Conservation (phyloP, 2,329 filamentous ascomycete species). For the Ambrosiella cleistominuta region DNA sequence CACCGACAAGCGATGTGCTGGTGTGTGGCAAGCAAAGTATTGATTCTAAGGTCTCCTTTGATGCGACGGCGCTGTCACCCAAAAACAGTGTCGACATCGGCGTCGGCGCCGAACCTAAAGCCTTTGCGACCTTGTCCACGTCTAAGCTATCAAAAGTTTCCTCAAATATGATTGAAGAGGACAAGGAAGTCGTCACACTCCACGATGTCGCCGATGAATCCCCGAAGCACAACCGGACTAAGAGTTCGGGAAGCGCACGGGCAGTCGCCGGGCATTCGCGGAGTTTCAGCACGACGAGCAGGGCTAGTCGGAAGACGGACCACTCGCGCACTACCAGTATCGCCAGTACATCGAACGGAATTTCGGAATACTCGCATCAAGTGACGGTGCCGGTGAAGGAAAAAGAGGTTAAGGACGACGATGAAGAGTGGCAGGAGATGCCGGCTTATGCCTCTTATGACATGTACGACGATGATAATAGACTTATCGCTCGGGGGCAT, state of each 20-base stretch:
- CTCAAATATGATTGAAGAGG: background rate
- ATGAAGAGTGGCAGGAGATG: slow-evolving; percentile 83
- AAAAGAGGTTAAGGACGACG: slow-evolving; percentile 38
- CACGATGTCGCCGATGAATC: background rate
- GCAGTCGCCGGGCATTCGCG: slow-evolving; percentile 5
- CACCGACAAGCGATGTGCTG: background rate
- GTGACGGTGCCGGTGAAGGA: slow-evolving; percentile 38
- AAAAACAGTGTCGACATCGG: background rate
- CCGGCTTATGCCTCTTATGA: slow-evolving; percentile 83
- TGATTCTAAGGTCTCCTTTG: background rate
- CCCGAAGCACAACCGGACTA: background rate
- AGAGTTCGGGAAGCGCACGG: background rate
- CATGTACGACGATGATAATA: slow-evolving; percentile 88
- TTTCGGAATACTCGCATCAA: slow-evolving; percentile 86
- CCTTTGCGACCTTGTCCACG: background rate
- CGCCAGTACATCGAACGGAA: slow-evolving; percentile 21
- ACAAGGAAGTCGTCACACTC: background rate
- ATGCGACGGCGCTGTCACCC: background rate
- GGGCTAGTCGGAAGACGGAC: slow-evolving; percentile 11
- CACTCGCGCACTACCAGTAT: slow-evolving; percentile 24
- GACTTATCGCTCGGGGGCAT: slow-evolving; percentile 66
- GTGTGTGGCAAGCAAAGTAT: background rate
- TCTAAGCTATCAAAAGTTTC: background rate
- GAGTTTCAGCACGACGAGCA: slow-evolving; percentile 10
- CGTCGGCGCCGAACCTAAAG: background rate